Percentiles rank a stretch among this genome's conserved stretches.
Conservation (phyloP, 257 asterid species). For the Solanum ossicruentum region DNA sequence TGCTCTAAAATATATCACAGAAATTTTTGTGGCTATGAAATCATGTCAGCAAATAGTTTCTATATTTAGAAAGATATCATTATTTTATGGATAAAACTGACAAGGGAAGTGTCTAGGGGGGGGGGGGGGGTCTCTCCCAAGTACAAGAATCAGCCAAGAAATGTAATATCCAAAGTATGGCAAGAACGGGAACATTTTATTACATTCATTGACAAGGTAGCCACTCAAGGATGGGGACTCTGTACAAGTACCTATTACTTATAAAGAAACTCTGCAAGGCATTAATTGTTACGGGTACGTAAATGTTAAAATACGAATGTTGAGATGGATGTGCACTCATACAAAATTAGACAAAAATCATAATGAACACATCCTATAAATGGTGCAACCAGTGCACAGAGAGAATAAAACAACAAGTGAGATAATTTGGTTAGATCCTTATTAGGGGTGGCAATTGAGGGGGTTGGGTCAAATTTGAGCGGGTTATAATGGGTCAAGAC, state of each 20-base stretch:
- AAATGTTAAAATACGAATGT: background rate
- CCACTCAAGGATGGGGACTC: background rate
- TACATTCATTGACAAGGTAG: background rate
- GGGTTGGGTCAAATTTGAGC: no score
- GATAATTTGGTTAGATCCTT: background rate
- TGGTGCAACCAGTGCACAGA: background rate
- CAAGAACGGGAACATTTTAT: background rate
- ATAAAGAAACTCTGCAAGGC: background rate
- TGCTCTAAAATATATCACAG: background rate
- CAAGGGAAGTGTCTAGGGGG: no score
- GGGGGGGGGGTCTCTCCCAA: no score
- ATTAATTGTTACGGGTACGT: background rate
- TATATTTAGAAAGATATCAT: background rate
- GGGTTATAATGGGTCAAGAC: no score
- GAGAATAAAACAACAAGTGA: background rate
- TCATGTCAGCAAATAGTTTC: no score
- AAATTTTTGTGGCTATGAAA: no score
- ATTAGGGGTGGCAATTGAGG: no score
- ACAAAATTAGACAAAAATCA: background rate
- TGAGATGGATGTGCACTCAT: background rate
- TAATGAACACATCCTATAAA: background rate
- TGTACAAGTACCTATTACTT: background rate
- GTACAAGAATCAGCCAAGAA: no score
- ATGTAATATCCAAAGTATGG: no score
- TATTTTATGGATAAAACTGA: background rate